Evolutionary conservation across 495 filamentous ascomycete species (phyloP), one percentile per base, ranked within the genome.

Genomic region (Aspergillus hancockii): DNA sequence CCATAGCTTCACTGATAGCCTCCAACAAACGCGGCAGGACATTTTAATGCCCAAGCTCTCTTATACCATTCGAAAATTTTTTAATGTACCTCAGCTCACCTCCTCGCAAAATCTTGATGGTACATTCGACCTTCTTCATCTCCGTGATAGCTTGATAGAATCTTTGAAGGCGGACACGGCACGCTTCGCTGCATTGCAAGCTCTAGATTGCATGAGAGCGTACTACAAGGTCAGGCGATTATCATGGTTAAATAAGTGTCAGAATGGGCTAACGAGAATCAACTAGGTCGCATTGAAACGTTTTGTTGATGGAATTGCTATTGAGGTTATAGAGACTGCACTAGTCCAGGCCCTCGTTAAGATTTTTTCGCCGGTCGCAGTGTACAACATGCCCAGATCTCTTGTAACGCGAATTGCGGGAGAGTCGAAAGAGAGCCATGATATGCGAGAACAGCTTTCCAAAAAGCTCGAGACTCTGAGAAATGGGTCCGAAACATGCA

Each of bases 301-400:
- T 3, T 86, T 90, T 64, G 67, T 87, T 34, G 85, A 89, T 51
- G 79, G 85, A 49, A 63, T 88, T 34, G 75, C 81, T 14, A 75
- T 79, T 16, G 69, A 83, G 53, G 83, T 82, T 2, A 76, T 87
- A 23, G 85, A 88, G 59, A 57, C 63, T 16, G 77, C 76, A 58
- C 73, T 88, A 52, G 64, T 87, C 10, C n/a, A 54, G 25, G 1
- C 49, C 18, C 54, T 72, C 21, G 9, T 34, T 13, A 41, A 60
- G 21, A 60, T 73, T 22, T 60, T 75, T 38, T 61, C 68, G 21
- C 73, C 72, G 14, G 50, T 63, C 52, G 53, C 51, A 41, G 62
- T 55, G 34, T 78, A 69, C 49, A 53, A 70, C 3, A 81, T 87
- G 76, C 14, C 74, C 0, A 36, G 66, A 3, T 71, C 80, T 6